Evolutionary conservation across 106 monocot species (phyloP), one percentile per base, ranked within the genome.

Genomic region (Phalaenopsis aphrodite): DNA sequence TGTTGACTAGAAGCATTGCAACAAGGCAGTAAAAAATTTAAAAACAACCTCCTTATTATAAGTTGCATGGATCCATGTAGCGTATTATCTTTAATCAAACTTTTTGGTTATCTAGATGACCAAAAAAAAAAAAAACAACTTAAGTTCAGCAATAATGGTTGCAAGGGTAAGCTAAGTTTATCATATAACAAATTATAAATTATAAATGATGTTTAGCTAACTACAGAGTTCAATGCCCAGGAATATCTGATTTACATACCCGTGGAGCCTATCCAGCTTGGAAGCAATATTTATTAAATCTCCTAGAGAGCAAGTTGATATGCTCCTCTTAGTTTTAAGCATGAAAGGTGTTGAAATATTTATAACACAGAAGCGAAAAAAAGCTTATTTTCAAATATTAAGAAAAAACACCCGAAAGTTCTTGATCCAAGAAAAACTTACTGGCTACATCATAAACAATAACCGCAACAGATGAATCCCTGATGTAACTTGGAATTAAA

Each of bases 391-490:
- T 21, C 3, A 61, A 21, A 61, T 5, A 61, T n/a, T 4, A 61
- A 61, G 23, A 61, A 5, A 61, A 61, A 61, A n/a, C 21, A 52
- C 1, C 12, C 48, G 11, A 48, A 19, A 43, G 45, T 43, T 45
- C 42, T 75, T 75, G 16, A 43, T 75, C 42, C 45, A 9, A 39
- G 17, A 37, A 45, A 61, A 77, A 78, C 83, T 83, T 78, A 78
- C 83, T 71, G 30, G 83, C 77, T 78, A 78, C 83, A 78, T 83
- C 83, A 78, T 83, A 83, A 64, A 78, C 83, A 83, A 72, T 78
- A 41, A 83, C 83, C 16, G 78, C 83, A 71, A 83, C 78, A 56
- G 83, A 83, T 41, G 83, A 83, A 78, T 83, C 83, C 49, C 82
- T 82, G 61, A 82, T 83, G 78, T 83, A 78, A 56, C 83, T 83